Percentiles rank a stretch among this genome's conserved stretches.
phyloP scores from a whole-genome alignment of 345 rosid species.

The Murraya paniculata region DNA sequence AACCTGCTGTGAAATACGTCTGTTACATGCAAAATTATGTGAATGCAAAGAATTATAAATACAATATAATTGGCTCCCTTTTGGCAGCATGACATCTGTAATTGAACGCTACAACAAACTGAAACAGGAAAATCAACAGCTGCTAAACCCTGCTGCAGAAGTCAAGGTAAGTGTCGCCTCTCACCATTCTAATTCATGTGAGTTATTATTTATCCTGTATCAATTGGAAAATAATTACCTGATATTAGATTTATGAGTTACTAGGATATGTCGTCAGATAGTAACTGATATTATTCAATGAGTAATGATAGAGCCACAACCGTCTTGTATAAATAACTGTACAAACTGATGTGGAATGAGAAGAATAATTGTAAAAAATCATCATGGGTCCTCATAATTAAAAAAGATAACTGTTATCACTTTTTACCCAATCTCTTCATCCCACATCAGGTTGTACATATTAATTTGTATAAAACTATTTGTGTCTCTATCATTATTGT shows the following conservation, averaged over 20 bases:
- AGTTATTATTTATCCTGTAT: not conserved
- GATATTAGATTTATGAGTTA: not conserved
- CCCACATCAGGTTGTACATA: too few relatives aligned
- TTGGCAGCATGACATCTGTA: constrained; percentile 54
- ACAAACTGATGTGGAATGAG: too few relatives aligned
- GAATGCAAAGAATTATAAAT: not conserved
- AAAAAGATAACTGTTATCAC: too few relatives aligned
- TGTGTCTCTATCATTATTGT: too few relatives aligned
- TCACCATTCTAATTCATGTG: not conserved
- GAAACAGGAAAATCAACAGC: constrained; percentile 55
- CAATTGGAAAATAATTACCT: not conserved
- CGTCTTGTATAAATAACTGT: too few relatives aligned
- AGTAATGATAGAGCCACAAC: too few relatives aligned
- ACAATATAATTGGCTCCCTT: not conserved
- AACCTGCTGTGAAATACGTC: too few relatives aligned
- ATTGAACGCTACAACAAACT: constrained; percentile 63
- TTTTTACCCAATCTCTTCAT: too few relatives aligned
- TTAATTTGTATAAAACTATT: too few relatives aligned
- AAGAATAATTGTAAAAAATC: too few relatives aligned
- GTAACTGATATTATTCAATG: too few relatives aligned
- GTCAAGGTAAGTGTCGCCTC: constrained; percentile 41
- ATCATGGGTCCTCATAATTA: too few relatives aligned
- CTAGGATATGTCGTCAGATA: not conserved
- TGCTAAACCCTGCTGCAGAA: constrained; percentile 59
- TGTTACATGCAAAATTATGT: not conserved